Base-by-base conservation (phyloP, 345 rosid species). In the Arabidopsis arenosa region DNA sequence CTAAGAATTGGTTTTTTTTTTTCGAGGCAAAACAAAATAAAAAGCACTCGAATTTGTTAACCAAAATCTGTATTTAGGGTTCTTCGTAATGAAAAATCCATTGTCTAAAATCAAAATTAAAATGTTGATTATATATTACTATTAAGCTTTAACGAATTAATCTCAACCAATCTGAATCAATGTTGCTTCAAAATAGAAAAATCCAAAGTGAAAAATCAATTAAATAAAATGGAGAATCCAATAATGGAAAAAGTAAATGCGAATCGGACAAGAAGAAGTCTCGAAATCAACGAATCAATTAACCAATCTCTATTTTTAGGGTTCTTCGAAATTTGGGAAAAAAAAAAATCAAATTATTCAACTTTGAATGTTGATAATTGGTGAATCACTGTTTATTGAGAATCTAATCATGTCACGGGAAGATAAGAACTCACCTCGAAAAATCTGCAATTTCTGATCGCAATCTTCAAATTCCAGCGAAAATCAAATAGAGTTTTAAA, bases 41-140 rank as follows among this genome's bases (percentile, higher is more conserved):
- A 26, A 2, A 11, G n/a, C 18, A 52, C 85, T 68, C 5, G 68
- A 30, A 17, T 37, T 37, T 17, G n/a, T 69, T 53, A 65, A 15
- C 61, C 10, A 75, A 41, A 75, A 41, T n/a, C 13, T 76, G 71
- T 63, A 58, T 57, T 72, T 77, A 71, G 65, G 70, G 64, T 62
- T 68, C 47, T 43, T 69, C 61, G 30, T 59, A 30, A 49, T 67
- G 73, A 14, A 75, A 61, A 76, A 30, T 40, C 74, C 60, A 60
- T 5, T 44, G 56, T 69, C n/a, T 60, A 3, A 68, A 60, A 18
- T 41, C 68, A 51, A 0, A 18, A 5, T 58, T 35, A 54, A 36
- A 57, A 37, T 74, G 43, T 47, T 66, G 33, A 48, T 74, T 48
- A n/a, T 69, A 23, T 18, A 53, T 9, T 40, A 39, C 30, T 2